A percentile compares a stretch with the other conserved stretches of the same genome.
phyloP scores from a whole-genome alignment of 1,139 yeast species.

The Arxiozyma slooffiae region DNA sequence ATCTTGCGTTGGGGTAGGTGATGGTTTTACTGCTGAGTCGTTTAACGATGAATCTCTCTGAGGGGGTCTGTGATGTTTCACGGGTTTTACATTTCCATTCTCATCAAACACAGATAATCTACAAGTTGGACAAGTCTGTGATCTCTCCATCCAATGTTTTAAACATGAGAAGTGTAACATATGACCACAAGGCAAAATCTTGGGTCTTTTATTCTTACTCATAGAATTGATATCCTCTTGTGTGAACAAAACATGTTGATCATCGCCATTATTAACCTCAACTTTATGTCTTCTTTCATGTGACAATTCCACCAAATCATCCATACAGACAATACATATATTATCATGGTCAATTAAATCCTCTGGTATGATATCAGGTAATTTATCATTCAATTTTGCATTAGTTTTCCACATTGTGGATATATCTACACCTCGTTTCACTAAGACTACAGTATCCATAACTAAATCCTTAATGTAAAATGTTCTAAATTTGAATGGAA shows the following conservation, averaged over 20 bases:
- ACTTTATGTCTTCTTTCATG: constrained; percentile 6
- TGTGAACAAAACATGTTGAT: constrained; percentile 1
- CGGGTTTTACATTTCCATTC: constrained; percentile 5
- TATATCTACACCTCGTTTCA: constrained; percentile 44
- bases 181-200: constrained; percentile 74
- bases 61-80: neutral
- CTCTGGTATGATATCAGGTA: constrained; percentile 49
- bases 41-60: neutral
- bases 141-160: constrained; percentile 86
- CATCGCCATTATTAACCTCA: constrained; percentile 1
- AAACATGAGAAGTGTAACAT: constrained; percentile 84
- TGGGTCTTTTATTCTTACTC: constrained; percentile 39
- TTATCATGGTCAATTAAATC: constrained; percentile 53
- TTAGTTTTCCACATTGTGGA: constrained; percentile 51
- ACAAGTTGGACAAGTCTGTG: constrained; percentile 88
- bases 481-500: constrained; percentile 49
- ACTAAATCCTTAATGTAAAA: constrained; percentile 61
- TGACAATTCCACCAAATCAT: constrained; percentile 19
- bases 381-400: constrained; percentile 52
- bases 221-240: constrained; percentile 9
- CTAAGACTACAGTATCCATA: constrained; percentile 42
- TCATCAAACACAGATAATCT: constrained; percentile 53
- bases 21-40: neutral
- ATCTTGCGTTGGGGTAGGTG: constrained; percentile 2
- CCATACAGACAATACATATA: constrained; percentile 34